Conservation (phyloP, 2,329 filamentous ascomycete species). For the Fusarium cicatricum region DNA sequence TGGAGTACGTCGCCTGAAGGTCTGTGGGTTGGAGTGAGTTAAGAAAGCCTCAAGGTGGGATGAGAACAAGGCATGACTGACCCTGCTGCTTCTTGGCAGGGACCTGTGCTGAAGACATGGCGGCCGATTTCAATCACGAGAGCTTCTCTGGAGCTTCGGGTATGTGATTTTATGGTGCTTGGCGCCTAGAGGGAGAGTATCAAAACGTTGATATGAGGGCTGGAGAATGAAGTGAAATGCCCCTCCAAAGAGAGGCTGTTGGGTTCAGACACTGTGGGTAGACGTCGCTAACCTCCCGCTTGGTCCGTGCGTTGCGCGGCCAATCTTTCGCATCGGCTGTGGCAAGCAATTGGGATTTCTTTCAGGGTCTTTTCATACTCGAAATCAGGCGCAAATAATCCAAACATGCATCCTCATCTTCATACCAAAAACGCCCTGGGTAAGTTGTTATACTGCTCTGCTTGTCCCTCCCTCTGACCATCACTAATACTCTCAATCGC, state of each 20-base stretch:
- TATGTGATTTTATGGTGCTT: conserved; percentile 1
- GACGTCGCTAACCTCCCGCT: conserved; percentile 24
- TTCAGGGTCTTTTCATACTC: conserved; percentile 19
- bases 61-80: conserved; percentile 44
- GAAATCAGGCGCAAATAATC: conserved; percentile 12
- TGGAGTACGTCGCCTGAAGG: conserved; percentile 80
- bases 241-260: conserved; percentile 31
- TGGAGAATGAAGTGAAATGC: conserved; percentile 27
- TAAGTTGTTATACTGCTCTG: conserved; percentile 53
- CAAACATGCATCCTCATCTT: conserved; percentile 93
- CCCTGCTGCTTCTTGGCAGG: conserved; percentile 79
- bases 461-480: background rate
- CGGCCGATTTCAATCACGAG: background rate
- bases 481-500: conserved; percentile 33
- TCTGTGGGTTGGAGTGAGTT: conserved; percentile 59
- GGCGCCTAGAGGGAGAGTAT: conserved; percentile 17
- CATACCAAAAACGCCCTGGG: conserved; percentile 92
- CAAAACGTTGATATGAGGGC: conserved; percentile 21
- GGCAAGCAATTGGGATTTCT: conserved; percentile 30
- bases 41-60: conserved; percentile 9
- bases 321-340: conserved; percentile 21
- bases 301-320: conserved; percentile 45
- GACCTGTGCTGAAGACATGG: conserved; percentile 60
- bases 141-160: background rate
- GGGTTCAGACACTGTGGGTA: conserved; percentile 11